Base-by-base conservation (phyloP, 2,329 filamentous ascomycete genomes). In the Aspergillus sojae region DNA sequence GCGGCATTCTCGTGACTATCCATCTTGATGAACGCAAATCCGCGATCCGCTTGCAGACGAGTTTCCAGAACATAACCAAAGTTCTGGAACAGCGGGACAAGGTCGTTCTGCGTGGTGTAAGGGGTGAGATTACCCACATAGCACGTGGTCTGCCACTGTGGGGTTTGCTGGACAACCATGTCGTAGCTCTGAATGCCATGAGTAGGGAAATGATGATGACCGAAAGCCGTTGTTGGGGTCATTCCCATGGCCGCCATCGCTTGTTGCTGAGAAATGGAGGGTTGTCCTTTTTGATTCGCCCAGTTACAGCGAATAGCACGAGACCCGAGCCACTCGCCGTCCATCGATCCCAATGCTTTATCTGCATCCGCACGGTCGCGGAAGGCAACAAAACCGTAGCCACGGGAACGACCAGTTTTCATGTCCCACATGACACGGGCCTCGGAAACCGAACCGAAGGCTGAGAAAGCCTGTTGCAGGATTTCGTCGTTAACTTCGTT, bases 361-460 rank as follows among this genome's bases (percentile, higher is more conserved):
- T 99, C 95, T 32, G 95, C 95, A 74, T 99, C 95, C 41, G 87
- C 83, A 67, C 94, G 92, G 67, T 99, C 95, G 67, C 94, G 91
- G 86, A 96, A 99, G 57, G 95, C 95, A 71, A 98, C 94, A 76
- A 99, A 99, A 14, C 95, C 95, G 75, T 99, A 99, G 65, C 95
- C 95, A 77, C 95, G 92, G 70, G 95, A 98, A 68, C 95, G 90
- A 70, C 95, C 95, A 41, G 95, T 99, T 86, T 99, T 99, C 95
- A 99, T 99, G 79, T 99, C 95, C 95, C 95, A 99, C 95, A 99
- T 99, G 68, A 99, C 95, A 73, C 95, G 93, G 64, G 95, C 95
- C 80, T 99, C 95, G 3, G 95, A 99, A 56, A 99, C 94, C 14
- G 89, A 92, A 46, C 95, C 95, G 78, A 98, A 99, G 52, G 93